Evolutionary conservation across 352 stramenopile genomes (phyloP).

Genomic region (Aphanomyces invadans): DNA sequence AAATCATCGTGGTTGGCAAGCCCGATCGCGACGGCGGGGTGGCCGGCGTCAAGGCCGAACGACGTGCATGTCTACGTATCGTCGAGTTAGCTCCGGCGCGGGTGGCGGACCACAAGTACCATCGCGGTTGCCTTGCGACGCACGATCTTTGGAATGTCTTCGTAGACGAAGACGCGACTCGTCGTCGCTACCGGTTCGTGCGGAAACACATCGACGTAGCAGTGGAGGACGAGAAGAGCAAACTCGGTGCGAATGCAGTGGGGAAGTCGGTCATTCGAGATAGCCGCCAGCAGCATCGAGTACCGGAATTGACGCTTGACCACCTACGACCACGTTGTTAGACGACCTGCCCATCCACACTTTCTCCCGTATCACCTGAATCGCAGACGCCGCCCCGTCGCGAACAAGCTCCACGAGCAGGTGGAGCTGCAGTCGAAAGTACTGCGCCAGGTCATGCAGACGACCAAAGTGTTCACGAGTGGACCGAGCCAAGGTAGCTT

Average conservation of each 20-base stretch:
- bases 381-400: background rate
- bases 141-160: conserved; percentile 3
- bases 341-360: too few relatives aligned
- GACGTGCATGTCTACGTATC: background rate
- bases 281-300: background rate
- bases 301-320: conserved; percentile 5
- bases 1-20: background rate
- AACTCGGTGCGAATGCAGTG: background rate
- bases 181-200: background rate
- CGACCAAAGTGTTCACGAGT: background rate
- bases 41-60: background rate
- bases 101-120: too few relatives aligned
- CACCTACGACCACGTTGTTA: conserved; percentile 6
- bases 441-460: background rate
- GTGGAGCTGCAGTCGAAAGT: conserved; percentile 2
- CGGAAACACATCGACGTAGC: conserved; percentile 7
- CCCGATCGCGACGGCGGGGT: background rate
- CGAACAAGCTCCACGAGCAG: conserved; percentile 12
- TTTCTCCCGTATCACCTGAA: too few relatives aligned
- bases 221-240: background rate
- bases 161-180: conserved; percentile 1
- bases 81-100: too few relatives aligned
- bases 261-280: conserved; percentile 9
- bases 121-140: too few relatives aligned
- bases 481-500: background rate